Conservation (phyloP, 1,284 basidiomycete genomes). For the Blastosporella zonata region DNA sequence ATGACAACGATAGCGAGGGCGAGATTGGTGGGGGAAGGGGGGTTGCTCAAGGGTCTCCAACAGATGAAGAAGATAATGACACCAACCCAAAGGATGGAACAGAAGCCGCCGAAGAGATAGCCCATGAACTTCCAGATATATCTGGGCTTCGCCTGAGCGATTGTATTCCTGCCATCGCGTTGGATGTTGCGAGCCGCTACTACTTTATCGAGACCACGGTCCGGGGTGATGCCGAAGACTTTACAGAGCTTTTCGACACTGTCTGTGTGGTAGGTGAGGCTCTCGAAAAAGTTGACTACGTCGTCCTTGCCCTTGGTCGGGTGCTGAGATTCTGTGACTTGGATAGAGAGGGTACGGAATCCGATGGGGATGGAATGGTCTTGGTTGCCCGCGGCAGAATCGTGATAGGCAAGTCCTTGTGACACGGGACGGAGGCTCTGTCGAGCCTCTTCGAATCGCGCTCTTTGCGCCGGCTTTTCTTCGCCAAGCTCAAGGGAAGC, state of each 20-base stretch:
- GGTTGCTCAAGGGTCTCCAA: slow-evolving; percentile 11
- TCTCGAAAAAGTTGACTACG: slow-evolving; percentile 12
- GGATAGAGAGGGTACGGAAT: slow-evolving; percentile 18
- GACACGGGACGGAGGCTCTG: background rate
- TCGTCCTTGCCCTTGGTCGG: slow-evolving; percentile 12
- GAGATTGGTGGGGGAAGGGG: slow-evolving; percentile 27
- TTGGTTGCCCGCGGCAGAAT: background rate
- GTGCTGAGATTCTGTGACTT: slow-evolving; percentile 16
- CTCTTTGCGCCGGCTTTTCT: background rate
- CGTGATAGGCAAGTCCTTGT: background rate
- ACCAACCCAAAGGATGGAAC: slow-evolving; percentile 13
- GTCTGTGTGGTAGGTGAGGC: slow-evolving; percentile 14
- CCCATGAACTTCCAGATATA: slow-evolving; percentile 10
- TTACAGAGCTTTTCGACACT: slow-evolving; percentile 10
- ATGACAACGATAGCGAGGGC: slow-evolving; percentile 63
- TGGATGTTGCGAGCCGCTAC: slow-evolving; percentile 16
- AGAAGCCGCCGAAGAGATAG: slow-evolving; percentile 16
- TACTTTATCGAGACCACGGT: slow-evolving; percentile 13
- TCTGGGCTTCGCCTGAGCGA: slow-evolving; percentile 2
- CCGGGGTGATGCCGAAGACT: slow-evolving; percentile 10
- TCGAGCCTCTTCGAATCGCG: background rate
- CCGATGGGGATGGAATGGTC: slow-evolving; percentile 13
- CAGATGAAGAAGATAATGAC: slow-evolving; percentile 14
- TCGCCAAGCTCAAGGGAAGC: background rate
- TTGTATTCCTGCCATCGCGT: slow-evolving; percentile 15